A percentile compares a stretch with the other conserved stretches of the same genome.
These are phyloP conservation scores for Lasiosphaeria hispida DNA, from an alignment of 495 filamentous ascomycete species.

Conservation along the genomic window DNA sequence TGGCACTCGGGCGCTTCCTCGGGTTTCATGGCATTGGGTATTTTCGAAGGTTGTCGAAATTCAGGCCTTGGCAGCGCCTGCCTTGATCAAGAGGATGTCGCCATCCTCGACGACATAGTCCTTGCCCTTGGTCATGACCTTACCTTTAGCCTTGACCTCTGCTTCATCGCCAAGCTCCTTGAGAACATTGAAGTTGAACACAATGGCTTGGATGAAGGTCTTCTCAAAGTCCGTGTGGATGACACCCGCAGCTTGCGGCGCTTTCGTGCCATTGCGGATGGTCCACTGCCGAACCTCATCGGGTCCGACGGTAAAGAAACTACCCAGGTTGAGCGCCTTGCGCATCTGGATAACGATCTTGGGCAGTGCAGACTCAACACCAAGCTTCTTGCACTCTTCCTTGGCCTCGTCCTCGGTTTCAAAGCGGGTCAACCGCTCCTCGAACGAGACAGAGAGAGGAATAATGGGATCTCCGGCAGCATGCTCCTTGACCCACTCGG, in stretches of 20 bases:
- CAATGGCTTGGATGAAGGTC: constrained; percentile 96
- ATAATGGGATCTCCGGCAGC: constrained; percentile 85
- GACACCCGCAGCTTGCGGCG: constrained; percentile 93
- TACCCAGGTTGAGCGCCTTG: constrained; percentile 78
- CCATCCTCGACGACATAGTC: constrained; percentile 85
- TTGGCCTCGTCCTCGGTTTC: constrained; percentile 71
- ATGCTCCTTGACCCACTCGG: constrained; percentile 89
- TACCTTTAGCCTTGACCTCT: constrained; percentile 86
- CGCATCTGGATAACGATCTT: constrained; percentile 96
- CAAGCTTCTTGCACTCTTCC: constrained; percentile 86
- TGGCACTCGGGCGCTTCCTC: background rate
- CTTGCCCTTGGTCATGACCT: constrained; percentile 98
- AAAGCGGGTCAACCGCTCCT: constrained; percentile 83
- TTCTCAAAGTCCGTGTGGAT: constrained; percentile 99
- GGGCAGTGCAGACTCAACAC: constrained; percentile 83
- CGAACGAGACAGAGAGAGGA: constrained; percentile 86
- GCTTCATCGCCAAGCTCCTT: constrained; percentile 87
- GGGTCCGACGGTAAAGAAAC: constrained; percentile 95
- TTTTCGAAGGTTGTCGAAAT: constrained; percentile 9
- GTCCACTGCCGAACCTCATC: constrained; percentile 99
- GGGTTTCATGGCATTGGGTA: constrained; percentile 18
- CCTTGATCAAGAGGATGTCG: constrained; percentile 86
- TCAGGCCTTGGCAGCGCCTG: constrained; percentile 84
- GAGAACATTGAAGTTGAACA: constrained; percentile 78
- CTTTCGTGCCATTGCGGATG: constrained; percentile 93